phyloP scores from a whole-genome alignment of 345 rosid genomes.

The Arabidopsis suecica region DNA sequence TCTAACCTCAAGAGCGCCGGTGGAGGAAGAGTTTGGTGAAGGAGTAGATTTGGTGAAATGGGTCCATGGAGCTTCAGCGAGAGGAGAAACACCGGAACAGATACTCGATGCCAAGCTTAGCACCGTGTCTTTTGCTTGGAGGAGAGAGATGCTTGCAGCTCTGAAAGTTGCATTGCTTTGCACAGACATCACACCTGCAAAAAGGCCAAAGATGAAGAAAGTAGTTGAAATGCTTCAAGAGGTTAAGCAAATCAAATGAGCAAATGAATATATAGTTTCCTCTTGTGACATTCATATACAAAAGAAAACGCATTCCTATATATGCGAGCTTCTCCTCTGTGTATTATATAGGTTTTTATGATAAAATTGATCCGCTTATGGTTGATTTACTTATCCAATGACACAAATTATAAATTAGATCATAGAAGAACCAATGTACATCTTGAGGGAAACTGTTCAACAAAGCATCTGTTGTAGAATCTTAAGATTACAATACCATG shows the following conservation, averaged over 20 bases:
- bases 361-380: conserved; percentile 3
- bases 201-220: conserved; percentile 92
- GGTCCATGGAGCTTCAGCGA: conserved; percentile 82
- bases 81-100: conserved; percentile 83
- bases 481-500: conserved; percentile 29
- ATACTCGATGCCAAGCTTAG: conserved; percentile 85
- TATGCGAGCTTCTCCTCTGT: conserved; percentile 30
- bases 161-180: conserved; percentile 87
- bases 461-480: conserved; percentile 10
- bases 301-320: conserved; percentile 23
- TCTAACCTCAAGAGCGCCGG: conserved; percentile 78
- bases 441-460: conserved; percentile 4
- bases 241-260: conserved; percentile 60
- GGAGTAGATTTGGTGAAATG: conserved; percentile 90
- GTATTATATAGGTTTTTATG: conserved; percentile 28
- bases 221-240: conserved; percentile 90
- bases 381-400: conserved; percentile 1
- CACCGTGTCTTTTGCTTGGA: conserved; percentile 84
- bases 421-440: conserved; percentile 27
- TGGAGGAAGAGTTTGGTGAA: conserved; percentile 93
- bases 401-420: conserved; percentile 8
- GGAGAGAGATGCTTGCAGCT: conserved; percentile 97
- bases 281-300: conserved; percentile 31
- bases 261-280: conserved; percentile 13
- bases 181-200: conserved; percentile 72